Evolutionary conservation across 768 basidiomycete species (phyloP).

Genomic region (Agrocybe praecox): DNA sequence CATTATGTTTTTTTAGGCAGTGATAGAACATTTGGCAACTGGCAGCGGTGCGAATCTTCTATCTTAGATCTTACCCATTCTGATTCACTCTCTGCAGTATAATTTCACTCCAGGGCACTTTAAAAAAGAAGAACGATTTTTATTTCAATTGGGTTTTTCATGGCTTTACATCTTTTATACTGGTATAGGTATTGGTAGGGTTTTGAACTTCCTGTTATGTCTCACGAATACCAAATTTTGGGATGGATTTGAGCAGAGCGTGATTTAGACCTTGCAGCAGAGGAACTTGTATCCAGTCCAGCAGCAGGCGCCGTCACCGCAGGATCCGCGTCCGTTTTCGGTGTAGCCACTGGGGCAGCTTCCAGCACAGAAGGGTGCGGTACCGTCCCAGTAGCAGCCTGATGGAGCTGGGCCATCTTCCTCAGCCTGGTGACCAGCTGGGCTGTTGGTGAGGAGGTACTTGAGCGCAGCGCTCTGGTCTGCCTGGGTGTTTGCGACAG

Average conservation of each 20-base stretch:
- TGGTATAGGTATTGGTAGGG: too few relatives aligned
- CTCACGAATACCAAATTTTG: too few relatives aligned
- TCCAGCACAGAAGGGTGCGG: background rate
- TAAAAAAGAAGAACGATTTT: too few relatives aligned
- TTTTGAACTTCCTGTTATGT: too few relatives aligned
- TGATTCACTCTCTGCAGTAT: too few relatives aligned
- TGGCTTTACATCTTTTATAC: too few relatives aligned
- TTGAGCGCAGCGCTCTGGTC: slow-evolving; percentile 1
- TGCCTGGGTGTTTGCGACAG: background rate
- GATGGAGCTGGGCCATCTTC: background rate
- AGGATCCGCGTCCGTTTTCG: background rate
- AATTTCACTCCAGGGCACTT: too few relatives aligned
- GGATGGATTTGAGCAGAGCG: too few relatives aligned
- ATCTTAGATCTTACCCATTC: background rate
- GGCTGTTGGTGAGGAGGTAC: slow-evolving; percentile 6
- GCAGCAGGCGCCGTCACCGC: background rate
- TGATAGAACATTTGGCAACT: too few relatives aligned
- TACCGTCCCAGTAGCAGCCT: slow-evolving; percentile 5
- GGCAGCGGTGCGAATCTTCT: too few relatives aligned
- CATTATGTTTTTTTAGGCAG: too few relatives aligned
- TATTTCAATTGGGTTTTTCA: too few relatives aligned
- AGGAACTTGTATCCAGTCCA: background rate
- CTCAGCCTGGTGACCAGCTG: background rate
- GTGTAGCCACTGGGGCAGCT: background rate
- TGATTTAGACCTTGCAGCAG: slow-evolving; percentile 7